Percentiles rank a stretch among this genome's conserved stretches.
phyloP scores from a whole-genome alignment of 139 green algal genomes.

The Prasinococcaceae sp. region DNA sequence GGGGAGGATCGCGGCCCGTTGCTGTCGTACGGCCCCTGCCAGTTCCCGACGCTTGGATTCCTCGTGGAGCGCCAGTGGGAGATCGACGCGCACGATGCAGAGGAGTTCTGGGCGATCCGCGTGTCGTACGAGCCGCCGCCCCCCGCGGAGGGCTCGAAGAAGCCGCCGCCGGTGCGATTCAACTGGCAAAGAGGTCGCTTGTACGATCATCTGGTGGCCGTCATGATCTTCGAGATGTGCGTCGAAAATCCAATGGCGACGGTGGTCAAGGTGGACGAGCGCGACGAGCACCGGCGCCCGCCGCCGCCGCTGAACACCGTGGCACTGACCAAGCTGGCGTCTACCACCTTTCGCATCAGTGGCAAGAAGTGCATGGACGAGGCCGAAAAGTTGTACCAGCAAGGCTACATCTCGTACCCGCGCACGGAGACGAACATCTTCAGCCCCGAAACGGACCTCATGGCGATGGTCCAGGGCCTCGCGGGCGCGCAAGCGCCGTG shows the following conservation, averaged over 20 bases:
- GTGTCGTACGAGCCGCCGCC: no score
- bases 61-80: constrained; percentile 94
- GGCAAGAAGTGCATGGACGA: constrained; percentile 58
- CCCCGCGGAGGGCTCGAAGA: no score
- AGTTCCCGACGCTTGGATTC: constrained; percentile 94
- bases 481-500: no score
- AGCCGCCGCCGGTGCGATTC: no score
- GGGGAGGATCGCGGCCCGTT: no score
- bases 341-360: constrained; percentile 8
- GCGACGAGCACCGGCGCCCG: constrained; percentile 34
- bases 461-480: constrained; percentile 20
- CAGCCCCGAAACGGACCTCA: constrained; percentile 50
- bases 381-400: constrained; percentile 96
- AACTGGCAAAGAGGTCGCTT: constrained; percentile 61
- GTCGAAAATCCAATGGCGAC: constrained; percentile 34
- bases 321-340: constrained; percentile 87
- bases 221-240: constrained; percentile 64
- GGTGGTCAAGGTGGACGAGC: constrained; percentile 33
- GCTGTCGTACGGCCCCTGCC: constrained; percentile 77
- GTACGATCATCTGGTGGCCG: constrained; percentile 64
- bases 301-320: constrained; percentile 81
- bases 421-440: constrained; percentile 90
- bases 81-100: constrained; percentile 74
- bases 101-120: constrained; percentile 83
- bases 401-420: constrained; percentile 87